A percentile compares a stretch with the other conserved stretches of the same genome.
These are phyloP conservation scores for Aspergillus oerlinghausenensis DNA, from an alignment of 2,329 filamentous ascomycete species.

Conservation along the genomic window DNA sequence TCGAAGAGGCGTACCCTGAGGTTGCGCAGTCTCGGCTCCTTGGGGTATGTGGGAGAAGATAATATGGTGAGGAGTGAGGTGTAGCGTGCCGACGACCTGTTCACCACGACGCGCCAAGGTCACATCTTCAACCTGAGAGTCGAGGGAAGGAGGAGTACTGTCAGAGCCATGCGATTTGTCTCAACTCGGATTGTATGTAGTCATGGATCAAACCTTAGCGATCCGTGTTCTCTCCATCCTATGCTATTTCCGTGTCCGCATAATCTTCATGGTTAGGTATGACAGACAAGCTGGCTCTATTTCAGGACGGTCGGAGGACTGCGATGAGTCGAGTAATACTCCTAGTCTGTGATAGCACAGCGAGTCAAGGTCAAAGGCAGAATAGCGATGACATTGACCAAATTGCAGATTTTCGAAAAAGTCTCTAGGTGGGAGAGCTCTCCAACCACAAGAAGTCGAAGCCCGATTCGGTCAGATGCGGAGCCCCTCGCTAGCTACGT, in stretches of 20 bases:
- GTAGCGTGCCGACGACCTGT: constrained; percentile 55
- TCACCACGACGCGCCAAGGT: constrained; percentile 54
- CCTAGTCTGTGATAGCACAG: background rate
- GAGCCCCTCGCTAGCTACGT: constrained; percentile 19
- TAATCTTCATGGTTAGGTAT: constrained; percentile 27
- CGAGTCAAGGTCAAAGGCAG: background rate
- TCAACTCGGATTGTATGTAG: background rate
- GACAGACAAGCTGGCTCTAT: constrained; percentile 2
- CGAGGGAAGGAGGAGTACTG: constrained; percentile 2
- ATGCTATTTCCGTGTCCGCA: constrained; percentile 28
- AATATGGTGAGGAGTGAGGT: constrained; percentile 60
- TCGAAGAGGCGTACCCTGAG: constrained; percentile 40
- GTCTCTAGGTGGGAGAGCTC: background rate
- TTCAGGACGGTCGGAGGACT: constrained; percentile 2
- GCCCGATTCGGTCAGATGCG: constrained; percentile 19
- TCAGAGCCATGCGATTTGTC: background rate
- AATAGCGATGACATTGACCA: background rate
- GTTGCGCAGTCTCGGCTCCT: constrained; percentile 33
- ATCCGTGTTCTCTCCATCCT: constrained; percentile 44
- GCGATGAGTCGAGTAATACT: background rate
- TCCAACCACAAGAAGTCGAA: background rate
- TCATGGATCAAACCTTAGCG: constrained; percentile 33
- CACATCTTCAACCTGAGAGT: constrained; percentile 50
- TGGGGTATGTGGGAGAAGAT: constrained; percentile 57
- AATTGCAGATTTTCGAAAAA: background rate